These are phyloP conservation scores for Angomonas deanei DNA, from an alignment of 208 protist species.

Conservation along the genomic window DNA sequence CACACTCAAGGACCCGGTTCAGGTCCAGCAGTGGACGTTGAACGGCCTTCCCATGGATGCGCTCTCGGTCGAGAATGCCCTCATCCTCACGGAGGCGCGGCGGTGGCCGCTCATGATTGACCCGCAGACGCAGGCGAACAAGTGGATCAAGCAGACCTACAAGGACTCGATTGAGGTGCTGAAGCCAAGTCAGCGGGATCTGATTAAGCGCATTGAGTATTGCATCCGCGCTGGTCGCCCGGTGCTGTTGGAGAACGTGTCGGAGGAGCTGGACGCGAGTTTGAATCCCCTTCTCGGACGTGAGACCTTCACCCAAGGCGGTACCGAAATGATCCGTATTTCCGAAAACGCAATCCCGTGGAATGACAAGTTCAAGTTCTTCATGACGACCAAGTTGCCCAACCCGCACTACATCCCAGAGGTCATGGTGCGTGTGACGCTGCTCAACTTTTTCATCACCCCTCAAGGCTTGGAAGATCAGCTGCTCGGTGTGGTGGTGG, in stretches of 20 bases:
- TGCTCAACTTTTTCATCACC: conserved; percentile 99
- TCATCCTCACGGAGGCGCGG: conserved; percentile 92
- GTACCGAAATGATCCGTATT: conserved; percentile 94
- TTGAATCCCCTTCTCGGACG: conserved; percentile 94
- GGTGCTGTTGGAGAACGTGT: conserved; percentile 96
- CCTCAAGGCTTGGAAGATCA: conserved; percentile 97
- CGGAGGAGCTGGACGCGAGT: conserved; percentile 93
- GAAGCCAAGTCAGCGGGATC: conserved; percentile 94
- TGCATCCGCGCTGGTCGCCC: conserved; percentile 91
- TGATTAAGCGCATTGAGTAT: conserved; percentile 94
- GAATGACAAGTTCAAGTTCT: conserved; percentile 96
- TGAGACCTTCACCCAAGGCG: conserved; percentile 93
- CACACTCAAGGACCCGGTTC: conserved; percentile 94
- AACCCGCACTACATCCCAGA: conserved; percentile 98
- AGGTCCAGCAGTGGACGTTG: conserved; percentile 92
- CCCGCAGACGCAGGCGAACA: conserved; percentile 97
- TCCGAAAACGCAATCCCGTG: conserved; percentile 95
- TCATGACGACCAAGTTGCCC: conserved; percentile 97
- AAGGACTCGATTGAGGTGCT: conserved; percentile 94
- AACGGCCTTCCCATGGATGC: conserved; percentile 95
- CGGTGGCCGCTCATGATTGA: conserved; percentile 99
- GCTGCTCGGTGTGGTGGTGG: conserved; percentile 95
- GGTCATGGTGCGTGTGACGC: conserved; percentile 95
- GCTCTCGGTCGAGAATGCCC: conserved; percentile 96
- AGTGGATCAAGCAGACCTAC: conserved; percentile 97